These are phyloP conservation scores for Closterium sp. DNA, from an alignment of 139 green algal species.

Conservation along the genomic window DNA sequence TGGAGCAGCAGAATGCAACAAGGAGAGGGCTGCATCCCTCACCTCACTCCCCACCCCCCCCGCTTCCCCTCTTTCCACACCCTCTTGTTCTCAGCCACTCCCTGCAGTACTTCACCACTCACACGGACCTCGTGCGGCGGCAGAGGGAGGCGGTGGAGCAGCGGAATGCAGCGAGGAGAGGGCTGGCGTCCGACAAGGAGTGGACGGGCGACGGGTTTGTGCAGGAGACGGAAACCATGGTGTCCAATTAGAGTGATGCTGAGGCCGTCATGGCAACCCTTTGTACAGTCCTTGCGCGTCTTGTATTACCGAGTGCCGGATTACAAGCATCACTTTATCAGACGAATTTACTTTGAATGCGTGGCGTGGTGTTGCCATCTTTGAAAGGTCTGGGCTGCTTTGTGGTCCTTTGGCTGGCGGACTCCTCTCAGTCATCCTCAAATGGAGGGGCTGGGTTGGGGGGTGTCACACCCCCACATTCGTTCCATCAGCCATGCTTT, in stretches of 20 bases:
- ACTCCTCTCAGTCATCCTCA: no score
- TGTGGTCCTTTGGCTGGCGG: no score
- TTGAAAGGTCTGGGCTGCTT: no score
- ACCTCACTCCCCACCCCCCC: no score
- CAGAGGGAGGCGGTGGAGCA: constrained; percentile 76
- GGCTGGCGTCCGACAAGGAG: constrained; percentile 81
- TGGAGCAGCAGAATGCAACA: no score
- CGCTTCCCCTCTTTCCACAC: no score
- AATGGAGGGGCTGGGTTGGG: no score
- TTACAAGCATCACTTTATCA: background rate
- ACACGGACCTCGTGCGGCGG: constrained; percentile 85
- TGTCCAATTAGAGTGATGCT: constrained; percentile 70
- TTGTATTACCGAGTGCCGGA: background rate
- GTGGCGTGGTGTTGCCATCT: background rate
- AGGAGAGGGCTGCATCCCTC: no score
- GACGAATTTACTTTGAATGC: background rate
- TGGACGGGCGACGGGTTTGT: constrained; percentile 94
- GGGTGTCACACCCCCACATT: no score
- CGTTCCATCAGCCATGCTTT: no score
- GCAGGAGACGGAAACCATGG: constrained; percentile 71
- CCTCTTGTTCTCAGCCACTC: background rate
- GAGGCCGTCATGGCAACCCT: no score
- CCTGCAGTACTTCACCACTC: constrained; percentile 93
- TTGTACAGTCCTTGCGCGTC: no score
- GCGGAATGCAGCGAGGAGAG: constrained; percentile 68